A percentile compares a stretch with the other conserved stretches of the same genome.
Evolutionary conservation across 495 filamentous ascomycete genomes (phyloP).

Genomic region (Stereocaulon alpinum): DNA sequence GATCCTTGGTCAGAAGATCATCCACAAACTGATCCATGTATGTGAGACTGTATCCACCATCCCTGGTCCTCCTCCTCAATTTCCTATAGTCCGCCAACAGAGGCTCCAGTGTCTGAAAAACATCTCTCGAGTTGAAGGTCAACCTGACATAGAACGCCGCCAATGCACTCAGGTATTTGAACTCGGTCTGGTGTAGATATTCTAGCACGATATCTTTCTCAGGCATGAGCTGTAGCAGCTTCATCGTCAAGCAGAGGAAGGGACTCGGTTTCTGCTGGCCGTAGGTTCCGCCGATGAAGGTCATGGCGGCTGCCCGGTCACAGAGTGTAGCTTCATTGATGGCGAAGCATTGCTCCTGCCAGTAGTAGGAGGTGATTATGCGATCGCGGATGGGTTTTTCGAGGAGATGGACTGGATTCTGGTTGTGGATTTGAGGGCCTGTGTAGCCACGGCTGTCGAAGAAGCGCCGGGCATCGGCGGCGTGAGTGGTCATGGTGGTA

Average conservation of each 20-base stretch:
- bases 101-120: constrained; percentile 74
- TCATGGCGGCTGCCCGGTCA: constrained; percentile 78
- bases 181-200: constrained; percentile 67
- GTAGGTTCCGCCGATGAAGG: constrained; percentile 76
- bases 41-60: constrained; percentile 58
- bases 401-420: constrained; percentile 82
- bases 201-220: constrained; percentile 66
- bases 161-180: constrained; percentile 82
- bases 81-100: constrained; percentile 76
- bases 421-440: constrained; percentile 58
- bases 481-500: constrained; percentile 40
- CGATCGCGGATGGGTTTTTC: constrained; percentile 90
- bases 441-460: constrained; percentile 71
- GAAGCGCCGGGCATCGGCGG: constrained; percentile 63
- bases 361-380: constrained; percentile 90
- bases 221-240: constrained; percentile 81
- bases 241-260: constrained; percentile 91
- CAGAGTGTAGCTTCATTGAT: constrained; percentile 84
- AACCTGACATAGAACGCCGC: constrained; percentile 90
- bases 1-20: constrained; percentile 77
- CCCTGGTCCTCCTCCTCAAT: constrained; percentile 60
- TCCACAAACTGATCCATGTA: constrained; percentile 92
- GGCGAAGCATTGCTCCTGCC: constrained; percentile 97
- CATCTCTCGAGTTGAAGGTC: constrained; percentile 70
- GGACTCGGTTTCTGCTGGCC: constrained; percentile 78